Percentiles rank a stretch among this genome's conserved stretches.
Evolutionary conservation across 495 filamentous ascomycete species (phyloP).

Genomic region (Physcia stellaris): DNA sequence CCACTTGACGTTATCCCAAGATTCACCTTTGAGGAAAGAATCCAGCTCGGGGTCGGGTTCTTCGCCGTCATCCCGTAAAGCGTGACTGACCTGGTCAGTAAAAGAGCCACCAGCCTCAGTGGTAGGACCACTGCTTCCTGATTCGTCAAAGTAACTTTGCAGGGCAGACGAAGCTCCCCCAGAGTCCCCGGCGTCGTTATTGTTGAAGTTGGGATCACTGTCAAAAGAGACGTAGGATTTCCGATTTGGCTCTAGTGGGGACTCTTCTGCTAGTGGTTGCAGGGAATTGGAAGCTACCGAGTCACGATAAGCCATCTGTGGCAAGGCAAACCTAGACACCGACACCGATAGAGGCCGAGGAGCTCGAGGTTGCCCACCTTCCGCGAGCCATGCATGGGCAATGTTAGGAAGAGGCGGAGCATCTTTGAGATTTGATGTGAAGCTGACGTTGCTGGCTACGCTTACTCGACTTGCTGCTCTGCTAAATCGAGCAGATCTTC

Average conservation of each 20-base stretch:
- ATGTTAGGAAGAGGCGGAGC: conserved; percentile 91
- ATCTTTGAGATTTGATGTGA: conserved; percentile 78
- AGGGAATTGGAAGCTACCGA: conserved; percentile 79
- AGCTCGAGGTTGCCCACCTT: conserved; percentile 24
- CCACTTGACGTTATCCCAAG: conserved; percentile 92
- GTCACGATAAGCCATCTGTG: conserved; percentile 57
- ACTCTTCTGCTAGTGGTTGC: conserved; percentile 84
- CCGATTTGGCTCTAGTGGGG: conserved; percentile 73
- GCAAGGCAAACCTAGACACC: conserved; percentile 42
- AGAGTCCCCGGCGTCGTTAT: conserved; percentile 51
- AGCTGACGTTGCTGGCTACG: conserved; percentile 86
- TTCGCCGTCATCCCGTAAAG: conserved; percentile 66
- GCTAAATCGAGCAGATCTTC: conserved; percentile 79
- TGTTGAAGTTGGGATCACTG: conserved; percentile 53
- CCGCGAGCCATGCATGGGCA: conserved; percentile 79
- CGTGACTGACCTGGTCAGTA: conserved; percentile 49
- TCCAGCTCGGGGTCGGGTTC: conserved; percentile 69
- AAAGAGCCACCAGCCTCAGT: conserved; percentile 49
- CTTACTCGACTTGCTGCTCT: conserved; percentile 82
- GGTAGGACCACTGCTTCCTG: conserved; percentile 53
- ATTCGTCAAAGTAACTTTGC: conserved; percentile 77
- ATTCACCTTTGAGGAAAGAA: conserved; percentile 77
- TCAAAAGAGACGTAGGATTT: conserved; percentile 97
- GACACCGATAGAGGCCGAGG: conserved; percentile 50
- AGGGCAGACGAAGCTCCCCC: conserved; percentile 42